Conservation (phyloP, 768 basidiomycete species). For the Clathrus columnatus region DNA sequence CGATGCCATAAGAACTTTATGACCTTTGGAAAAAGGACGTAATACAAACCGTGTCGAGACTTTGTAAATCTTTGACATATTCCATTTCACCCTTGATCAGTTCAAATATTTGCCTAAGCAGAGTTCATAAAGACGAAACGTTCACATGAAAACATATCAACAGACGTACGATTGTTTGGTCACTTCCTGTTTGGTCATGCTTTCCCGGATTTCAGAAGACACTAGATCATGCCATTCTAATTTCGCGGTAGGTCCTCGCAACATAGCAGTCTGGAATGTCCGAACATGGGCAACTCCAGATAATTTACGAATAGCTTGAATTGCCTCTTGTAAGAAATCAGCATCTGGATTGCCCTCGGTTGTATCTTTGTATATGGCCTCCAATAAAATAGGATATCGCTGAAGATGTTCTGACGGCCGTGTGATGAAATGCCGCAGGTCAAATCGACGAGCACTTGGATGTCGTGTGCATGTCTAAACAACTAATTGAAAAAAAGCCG, state of each 20-base stretch:
- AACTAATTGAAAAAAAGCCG: slow-evolving; percentile 15
- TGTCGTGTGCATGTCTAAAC: slow-evolving; percentile 40
- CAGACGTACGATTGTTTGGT: slow-evolving; percentile 74
- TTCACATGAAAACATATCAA: neutral
- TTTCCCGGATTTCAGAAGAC: slow-evolving; percentile 49
- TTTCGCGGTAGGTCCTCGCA: slow-evolving; percentile 67
- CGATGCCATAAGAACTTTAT: neutral
- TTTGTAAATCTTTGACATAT: slow-evolving; percentile 87
- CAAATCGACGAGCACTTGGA: slow-evolving; percentile 50
- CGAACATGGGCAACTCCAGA: slow-evolving; percentile 74
- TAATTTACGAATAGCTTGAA: slow-evolving; percentile 73
- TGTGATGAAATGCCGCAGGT: slow-evolving; percentile 71
- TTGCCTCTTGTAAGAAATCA: slow-evolving; percentile 77
- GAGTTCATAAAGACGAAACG: neutral
- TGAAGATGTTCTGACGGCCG: slow-evolving; percentile 76
- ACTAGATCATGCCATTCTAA: slow-evolving; percentile 92
- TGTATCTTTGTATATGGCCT: slow-evolving; percentile 81
- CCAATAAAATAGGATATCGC: slow-evolving; percentile 76
- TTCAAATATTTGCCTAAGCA: slow-evolving; percentile 68
- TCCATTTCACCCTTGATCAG: slow-evolving; percentile 93
- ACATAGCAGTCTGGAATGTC: slow-evolving; percentile 88
- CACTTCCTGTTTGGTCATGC: slow-evolving; percentile 60
- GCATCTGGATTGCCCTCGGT: slow-evolving; percentile 70
- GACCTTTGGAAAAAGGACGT: neutral
- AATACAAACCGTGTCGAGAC: slow-evolving; percentile 58